Percentiles rank a stretch among this genome's conserved stretches.
Evolutionary conservation across 345 rosid genomes (phyloP).

Genomic region (Eucalyptus guilfoylei): DNA sequence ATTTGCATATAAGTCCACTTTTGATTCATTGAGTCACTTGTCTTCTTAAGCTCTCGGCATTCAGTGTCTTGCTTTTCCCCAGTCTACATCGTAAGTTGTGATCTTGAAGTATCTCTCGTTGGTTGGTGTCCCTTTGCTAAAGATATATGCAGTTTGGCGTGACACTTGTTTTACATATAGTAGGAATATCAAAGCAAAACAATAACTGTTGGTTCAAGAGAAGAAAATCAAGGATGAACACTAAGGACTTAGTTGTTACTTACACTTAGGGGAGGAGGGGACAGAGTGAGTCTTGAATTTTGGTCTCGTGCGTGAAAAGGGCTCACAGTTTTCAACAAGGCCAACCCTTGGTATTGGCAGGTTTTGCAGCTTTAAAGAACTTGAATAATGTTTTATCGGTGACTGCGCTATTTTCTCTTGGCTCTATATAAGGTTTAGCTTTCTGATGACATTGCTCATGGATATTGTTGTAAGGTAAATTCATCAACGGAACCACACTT

Average conservation of each 20-base stretch:
- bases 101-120: background rate
- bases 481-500: slow-evolving; percentile 29
- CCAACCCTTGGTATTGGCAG: background rate
- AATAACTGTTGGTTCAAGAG: background rate
- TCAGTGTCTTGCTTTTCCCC: background rate
- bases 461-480: slow-evolving; percentile 16
- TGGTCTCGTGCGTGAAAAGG: background rate
- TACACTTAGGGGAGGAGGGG: background rate
- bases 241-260: background rate
- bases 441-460: background rate
- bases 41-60: background rate
- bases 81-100: background rate
- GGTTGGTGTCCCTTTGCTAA: background rate
- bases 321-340: background rate
- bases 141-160: background rate
- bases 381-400: background rate
- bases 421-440: background rate
- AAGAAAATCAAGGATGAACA: background rate
- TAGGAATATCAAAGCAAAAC: background rate
- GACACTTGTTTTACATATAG: background rate
- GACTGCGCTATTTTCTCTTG: background rate
- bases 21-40: background rate
- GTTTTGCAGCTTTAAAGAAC: background rate
- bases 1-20: background rate
- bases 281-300: background rate